These are phyloP conservation scores for Magnaporthiopsis poae DNA, from an alignment of 2,329 filamentous ascomycete species.

Conservation along the genomic window DNA sequence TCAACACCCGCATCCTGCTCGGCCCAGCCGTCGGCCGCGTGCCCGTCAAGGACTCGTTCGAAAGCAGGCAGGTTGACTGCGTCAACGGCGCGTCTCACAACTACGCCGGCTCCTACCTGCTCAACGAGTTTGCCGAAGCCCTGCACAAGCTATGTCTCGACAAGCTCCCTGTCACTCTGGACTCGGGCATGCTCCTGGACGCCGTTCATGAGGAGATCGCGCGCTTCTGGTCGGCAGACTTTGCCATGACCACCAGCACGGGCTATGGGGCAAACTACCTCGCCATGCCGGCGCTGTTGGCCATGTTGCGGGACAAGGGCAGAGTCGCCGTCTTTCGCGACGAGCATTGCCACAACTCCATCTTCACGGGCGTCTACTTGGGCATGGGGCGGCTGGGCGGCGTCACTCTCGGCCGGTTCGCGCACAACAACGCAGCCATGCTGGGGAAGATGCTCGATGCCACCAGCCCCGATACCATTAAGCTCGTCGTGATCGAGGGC, in stretches of 20 bases:
- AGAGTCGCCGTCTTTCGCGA: conserved; percentile 10
- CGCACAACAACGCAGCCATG: conserved; percentile 10
- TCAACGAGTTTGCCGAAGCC: conserved; percentile 4
- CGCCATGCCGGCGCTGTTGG: conserved; percentile 11
- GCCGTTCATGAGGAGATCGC: conserved; percentile 9
- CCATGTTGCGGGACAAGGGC: neutral
- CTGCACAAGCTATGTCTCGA: conserved; percentile 12
- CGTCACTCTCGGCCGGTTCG: conserved; percentile 8
- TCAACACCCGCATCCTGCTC: conserved; percentile 12
- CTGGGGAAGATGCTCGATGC: conserved; percentile 5
- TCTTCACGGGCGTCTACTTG: conserved; percentile 12
- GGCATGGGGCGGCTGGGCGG: conserved; percentile 2
- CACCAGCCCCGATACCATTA: neutral
- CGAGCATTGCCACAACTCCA: conserved; percentile 12
- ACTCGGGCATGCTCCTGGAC: conserved; percentile 8
- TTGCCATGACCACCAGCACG: conserved; percentile 12
- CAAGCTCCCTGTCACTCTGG: conserved; percentile 10
- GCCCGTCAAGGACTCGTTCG: neutral
- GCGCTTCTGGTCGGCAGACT: conserved; percentile 10
- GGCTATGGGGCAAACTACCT: conserved; percentile 14
- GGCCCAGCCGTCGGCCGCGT: conserved; percentile 5
- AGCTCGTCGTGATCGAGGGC: conserved; percentile 9
- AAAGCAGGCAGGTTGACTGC: neutral
- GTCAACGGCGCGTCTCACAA: conserved; percentile 13
- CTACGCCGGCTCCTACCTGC: conserved; percentile 13